Evolutionary conservation across 306 rosid species (phyloP).

Genomic region (Glycine soja): DNA sequence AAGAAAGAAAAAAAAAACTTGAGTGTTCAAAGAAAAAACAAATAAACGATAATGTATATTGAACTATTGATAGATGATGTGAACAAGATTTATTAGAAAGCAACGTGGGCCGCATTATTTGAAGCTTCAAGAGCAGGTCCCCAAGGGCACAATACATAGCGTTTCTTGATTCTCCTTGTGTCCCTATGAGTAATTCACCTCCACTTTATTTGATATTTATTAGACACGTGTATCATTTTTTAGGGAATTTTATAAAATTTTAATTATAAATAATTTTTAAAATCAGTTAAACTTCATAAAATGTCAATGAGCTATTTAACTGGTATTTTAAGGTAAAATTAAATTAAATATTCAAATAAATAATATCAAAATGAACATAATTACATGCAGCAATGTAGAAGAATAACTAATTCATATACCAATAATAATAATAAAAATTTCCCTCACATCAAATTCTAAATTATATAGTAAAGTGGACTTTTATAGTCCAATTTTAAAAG

Average conservation of each 20-base stretch:
- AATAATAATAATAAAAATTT: too few relatives aligned
- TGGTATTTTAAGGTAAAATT: background rate
- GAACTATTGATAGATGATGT: background rate
- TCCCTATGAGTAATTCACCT: background rate
- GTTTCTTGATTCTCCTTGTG: background rate
- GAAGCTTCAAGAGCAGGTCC: constrained; percentile 10
- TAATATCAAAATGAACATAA: too few relatives aligned
- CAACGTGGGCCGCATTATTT: constrained; percentile 17
- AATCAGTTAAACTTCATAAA: background rate
- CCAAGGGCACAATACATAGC: background rate
- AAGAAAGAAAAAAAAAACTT: background rate
- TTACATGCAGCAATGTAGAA: too few relatives aligned
- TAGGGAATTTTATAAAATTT: background rate
- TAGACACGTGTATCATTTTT: background rate
- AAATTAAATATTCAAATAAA: background rate
- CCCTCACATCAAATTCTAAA: too few relatives aligned
- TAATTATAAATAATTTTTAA: background rate
- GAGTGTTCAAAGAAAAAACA: constrained; percentile 12
- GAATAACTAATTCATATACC: too few relatives aligned
- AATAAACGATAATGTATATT: background rate
- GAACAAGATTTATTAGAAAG: background rate
- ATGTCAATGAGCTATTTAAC: background rate
- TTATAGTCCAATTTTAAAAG: too few relatives aligned
- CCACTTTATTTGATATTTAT: background rate
- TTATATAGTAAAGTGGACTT: too few relatives aligned